Evolutionary conservation across 805 yeast species (phyloP).

Genomic region (Suhomyces sp.): DNA sequence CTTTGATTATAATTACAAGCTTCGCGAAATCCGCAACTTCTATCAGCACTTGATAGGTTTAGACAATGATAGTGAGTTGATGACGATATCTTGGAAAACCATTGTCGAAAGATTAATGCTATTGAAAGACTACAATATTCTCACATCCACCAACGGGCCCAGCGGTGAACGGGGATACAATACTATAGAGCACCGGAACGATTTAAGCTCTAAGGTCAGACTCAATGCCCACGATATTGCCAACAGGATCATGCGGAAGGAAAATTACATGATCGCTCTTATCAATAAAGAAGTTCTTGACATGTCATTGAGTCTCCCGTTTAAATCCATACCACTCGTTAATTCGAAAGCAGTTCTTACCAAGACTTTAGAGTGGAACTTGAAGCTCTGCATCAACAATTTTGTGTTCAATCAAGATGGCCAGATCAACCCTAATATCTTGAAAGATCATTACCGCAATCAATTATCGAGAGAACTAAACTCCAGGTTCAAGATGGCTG

Average conservation of each 20-base stretch:
- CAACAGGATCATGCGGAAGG: conserved; percentile 92
- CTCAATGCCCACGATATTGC: conserved; percentile 94
- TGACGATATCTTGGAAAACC: conserved; percentile 90
- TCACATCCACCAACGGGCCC: conserved; percentile 41
- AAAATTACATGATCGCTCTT: conserved; percentile 88
- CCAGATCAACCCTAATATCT: conserved; percentile 66
- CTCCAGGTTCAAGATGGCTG: conserved; percentile 84
- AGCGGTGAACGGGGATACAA: conserved; percentile 9
- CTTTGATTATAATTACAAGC: conserved; percentile 56
- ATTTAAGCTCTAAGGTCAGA: conserved; percentile 66
- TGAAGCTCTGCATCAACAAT: conserved; percentile 82
- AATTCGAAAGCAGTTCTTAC: conserved; percentile 48
- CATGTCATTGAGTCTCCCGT: conserved; percentile 42
- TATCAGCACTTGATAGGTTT: conserved; percentile 69
- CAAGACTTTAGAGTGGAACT: conserved; percentile 90
- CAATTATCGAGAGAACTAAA: conserved; percentile 65
- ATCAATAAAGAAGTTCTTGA: conserved; percentile 75
- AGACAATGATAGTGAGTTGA: conserved; percentile 71
- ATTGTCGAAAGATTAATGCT: conserved; percentile 74
- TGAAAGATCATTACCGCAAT: conserved; percentile 68
- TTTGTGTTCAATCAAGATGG: conserved; percentile 82
- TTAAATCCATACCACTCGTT: conserved; percentile 2
- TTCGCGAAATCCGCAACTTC: conserved; percentile 74
- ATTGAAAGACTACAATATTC: conserved; percentile 76
- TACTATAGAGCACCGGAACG: conserved; percentile 30